Base-by-base conservation (phyloP, 2,329 filamentous ascomycete genomes). In the Bisporella sp. region DNA sequence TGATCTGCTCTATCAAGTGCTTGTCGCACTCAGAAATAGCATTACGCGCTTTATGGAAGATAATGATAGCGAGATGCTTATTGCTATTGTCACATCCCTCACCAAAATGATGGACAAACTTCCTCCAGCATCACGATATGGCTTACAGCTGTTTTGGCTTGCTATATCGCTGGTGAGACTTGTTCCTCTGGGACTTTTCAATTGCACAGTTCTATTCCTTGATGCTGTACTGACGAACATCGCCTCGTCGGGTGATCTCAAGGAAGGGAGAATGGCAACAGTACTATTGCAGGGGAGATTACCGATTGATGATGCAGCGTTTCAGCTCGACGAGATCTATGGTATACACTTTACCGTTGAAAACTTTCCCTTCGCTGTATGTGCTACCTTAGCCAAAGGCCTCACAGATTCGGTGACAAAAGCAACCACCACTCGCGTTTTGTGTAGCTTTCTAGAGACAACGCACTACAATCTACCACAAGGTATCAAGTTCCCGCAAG, bases 41-140 rank as follows among this genome's bases (percentile, higher is more conserved):
- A 74, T 87, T 12, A 70, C 73, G n/a, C 76, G 82, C 31, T 85
- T 84, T 59, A 76, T 78, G 42, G 81, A 84, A 50, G 81, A 84
- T 50, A 76, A 73, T 50, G 82, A 78, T 59, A 79, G 74, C 55
- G 83, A 86, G 58, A 84, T 87, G 81, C 73, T 86, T 31, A 76
- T 84, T 33, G 79, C 82, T 5, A 85, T 87, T 48, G 75, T 85
- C 28, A 83, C 79, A 2, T 78, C 81, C 3, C 65, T 87, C 42
- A 84, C 82, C 8, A 85, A 84, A 63, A 85, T 87, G 82, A 84
- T 86, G 74, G 73, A 78, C 12, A 85, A 86, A 60, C 72, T 87
- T 21, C 79, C 80, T 5, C 77, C 80, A 3, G 75, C 81, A 7
- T 87, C 83, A 31, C 76, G 83, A 32, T 87, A 87, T 59, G 81